A percentile compares a stretch with the other conserved stretches of the same genome.
Conservation (phyloP, 345 rosid species). For the Tarenaya hassleriana region DNA sequence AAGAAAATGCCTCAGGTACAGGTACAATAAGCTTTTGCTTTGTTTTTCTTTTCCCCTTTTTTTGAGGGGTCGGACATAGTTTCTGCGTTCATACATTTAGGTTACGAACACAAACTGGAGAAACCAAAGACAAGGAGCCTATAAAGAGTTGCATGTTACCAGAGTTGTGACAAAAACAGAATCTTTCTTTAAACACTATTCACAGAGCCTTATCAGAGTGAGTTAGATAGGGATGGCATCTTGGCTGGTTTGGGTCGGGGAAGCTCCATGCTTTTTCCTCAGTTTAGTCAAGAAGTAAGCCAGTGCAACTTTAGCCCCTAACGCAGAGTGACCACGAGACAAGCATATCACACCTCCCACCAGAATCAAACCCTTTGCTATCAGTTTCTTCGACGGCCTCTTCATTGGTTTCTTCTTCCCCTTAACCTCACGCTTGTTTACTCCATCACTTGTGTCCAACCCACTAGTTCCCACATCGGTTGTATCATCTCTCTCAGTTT, state of each 20-base stretch:
- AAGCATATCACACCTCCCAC: constrained; percentile 62
- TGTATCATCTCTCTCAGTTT: constrained; percentile 24
- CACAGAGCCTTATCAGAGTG: too few species aligned
- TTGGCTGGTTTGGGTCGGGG: constrained; percentile 30
- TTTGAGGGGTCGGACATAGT: too few species aligned
- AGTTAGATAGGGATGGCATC: too few species aligned
- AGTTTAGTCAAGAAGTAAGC: constrained; percentile 76
- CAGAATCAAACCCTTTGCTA: constrained; percentile 66
- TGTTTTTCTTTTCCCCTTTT: too few species aligned
- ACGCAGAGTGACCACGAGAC: constrained; percentile 59
- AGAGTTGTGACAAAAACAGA: constrained; percentile 10
- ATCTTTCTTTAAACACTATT: constrained; percentile 7
- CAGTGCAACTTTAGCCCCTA: constrained; percentile 83
- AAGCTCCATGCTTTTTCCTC: constrained; percentile 39
- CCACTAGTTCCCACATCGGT: constrained; percentile 12
- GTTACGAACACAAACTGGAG: not conserved
- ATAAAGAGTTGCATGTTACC: constrained; percentile 15
- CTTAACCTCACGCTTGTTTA: constrained; percentile 20
- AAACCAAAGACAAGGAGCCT: not conserved
- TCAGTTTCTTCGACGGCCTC: constrained; percentile 55
- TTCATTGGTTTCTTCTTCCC: too few species aligned
- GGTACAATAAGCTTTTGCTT: too few species aligned
- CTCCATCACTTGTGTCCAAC: constrained; percentile 25
- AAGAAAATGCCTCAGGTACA: too few species aligned
- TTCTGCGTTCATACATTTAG: too few species aligned